These are phyloP conservation scores for Phytopythium vexans DNA, from an alignment of 352 stramenopile genomes.

Conservation along the genomic window DNA sequence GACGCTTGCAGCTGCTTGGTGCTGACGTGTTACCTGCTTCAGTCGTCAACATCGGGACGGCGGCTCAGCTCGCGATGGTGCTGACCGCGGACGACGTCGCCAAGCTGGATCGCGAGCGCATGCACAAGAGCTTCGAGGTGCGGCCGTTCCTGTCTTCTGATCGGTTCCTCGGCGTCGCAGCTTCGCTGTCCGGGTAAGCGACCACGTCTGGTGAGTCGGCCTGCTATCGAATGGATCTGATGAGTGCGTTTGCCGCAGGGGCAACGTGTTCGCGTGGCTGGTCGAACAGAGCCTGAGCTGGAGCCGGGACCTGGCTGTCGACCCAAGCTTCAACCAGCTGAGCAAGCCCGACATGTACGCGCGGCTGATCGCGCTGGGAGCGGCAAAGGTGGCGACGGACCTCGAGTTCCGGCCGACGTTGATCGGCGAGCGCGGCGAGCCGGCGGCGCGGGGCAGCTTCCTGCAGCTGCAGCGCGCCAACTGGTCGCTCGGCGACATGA, in stretches of 20 bases:
- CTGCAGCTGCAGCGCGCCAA: slow-evolving; percentile 42
- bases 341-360: slow-evolving; percentile 30
- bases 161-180: slow-evolving; percentile 52
- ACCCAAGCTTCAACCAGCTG: slow-evolving; percentile 12
- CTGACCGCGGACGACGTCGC: slow-evolving; percentile 29
- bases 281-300: slow-evolving; percentile 48
- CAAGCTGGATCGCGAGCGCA: slow-evolving; percentile 3
- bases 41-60: slow-evolving; percentile 76
- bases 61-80: slow-evolving; percentile 63
- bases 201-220: too few relatives aligned
- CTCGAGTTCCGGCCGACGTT: slow-evolving; percentile 51
- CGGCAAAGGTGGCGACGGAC: slow-evolving; percentile 35
- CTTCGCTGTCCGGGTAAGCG: slow-evolving; percentile 53
- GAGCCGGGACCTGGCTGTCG: slow-evolving; percentile 33
- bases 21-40: neutral
- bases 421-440: slow-evolving; percentile 46
- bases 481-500: slow-evolving; percentile 62
- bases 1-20: neutral
- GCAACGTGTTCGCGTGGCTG: slow-evolving; percentile 67
- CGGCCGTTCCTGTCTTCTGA: slow-evolving; percentile 50
- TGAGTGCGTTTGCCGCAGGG: slow-evolving; percentile 20
- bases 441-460: slow-evolving; percentile 30
- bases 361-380: slow-evolving; percentile 43
- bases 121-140: slow-evolving; percentile 51
- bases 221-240: too few relatives aligned